Evolutionary conservation across 2,329 filamentous ascomycete genomes (phyloP).

Genomic region (Lojkania enalia): DNA sequence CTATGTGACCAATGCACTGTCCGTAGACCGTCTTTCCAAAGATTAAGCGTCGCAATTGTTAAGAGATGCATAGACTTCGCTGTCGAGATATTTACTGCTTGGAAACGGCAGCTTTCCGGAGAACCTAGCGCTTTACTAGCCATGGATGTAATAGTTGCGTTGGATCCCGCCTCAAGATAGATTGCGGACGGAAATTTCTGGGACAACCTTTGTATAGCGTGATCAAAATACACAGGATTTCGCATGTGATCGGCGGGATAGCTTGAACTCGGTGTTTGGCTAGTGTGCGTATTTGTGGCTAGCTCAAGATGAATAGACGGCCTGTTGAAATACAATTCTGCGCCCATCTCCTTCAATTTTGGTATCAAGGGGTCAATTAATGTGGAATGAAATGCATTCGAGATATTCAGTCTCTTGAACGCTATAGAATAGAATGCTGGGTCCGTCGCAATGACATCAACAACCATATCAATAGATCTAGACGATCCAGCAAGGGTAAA

Average conservation of each 20-base stretch:
- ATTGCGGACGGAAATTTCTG: slow-evolving; percentile 23
- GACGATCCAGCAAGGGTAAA: slow-evolving; percentile 46
- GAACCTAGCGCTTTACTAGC: slow-evolving; percentile 26
- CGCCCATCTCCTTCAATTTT: slow-evolving; percentile 18
- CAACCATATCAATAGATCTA: slow-evolving; percentile 23
- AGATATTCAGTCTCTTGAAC: slow-evolving; percentile 23
- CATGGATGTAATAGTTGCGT: slow-evolving; percentile 33
- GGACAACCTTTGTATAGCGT: slow-evolving; percentile 48
- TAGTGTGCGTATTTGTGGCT: neutral
- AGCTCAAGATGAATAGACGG: slow-evolving; percentile 37
- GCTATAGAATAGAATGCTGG: neutral
- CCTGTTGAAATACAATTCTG: slow-evolving; percentile 37
- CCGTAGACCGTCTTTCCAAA: slow-evolving; percentile 49
- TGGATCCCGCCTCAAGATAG: slow-evolving; percentile 28
- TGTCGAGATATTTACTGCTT: slow-evolving; percentile 6
- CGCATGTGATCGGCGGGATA: slow-evolving; percentile 45
- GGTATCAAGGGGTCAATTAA: slow-evolving; percentile 31
- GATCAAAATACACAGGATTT: slow-evolving; percentile 50
- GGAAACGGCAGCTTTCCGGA: no score
- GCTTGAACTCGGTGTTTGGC: neutral
- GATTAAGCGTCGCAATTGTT: slow-evolving; percentile 26
- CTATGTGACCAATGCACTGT: slow-evolving; percentile 48
- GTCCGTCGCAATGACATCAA: slow-evolving; percentile 26
- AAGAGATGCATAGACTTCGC: slow-evolving; percentile 16
- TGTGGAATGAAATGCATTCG: slow-evolving; percentile 27